These are phyloP conservation scores for Acer yangbiense DNA, from an alignment of 345 rosid genomes.

Conservation along the genomic window DNA sequence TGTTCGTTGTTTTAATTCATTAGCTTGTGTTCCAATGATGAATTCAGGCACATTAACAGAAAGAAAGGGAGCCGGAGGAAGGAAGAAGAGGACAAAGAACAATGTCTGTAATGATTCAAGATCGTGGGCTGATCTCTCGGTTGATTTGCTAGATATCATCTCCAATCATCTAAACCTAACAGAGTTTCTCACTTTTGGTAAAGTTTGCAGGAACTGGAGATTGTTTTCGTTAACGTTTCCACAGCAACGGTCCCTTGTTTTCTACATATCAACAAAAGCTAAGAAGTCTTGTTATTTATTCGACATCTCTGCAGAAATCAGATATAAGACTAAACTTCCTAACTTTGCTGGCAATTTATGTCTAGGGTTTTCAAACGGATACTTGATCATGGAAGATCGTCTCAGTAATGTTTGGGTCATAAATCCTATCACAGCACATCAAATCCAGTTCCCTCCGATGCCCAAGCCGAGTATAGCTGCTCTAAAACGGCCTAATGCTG, in stretches of 20 bases:
- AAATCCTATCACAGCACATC: constrained; percentile 11
- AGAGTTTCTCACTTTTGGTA: constrained; percentile 2
- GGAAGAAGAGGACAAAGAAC: background rate
- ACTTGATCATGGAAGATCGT: background rate
- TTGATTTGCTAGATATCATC: constrained; percentile 1
- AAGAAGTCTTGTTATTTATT: constrained; percentile 5
- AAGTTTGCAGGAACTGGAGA: constrained; percentile 2
- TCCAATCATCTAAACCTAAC: background rate
- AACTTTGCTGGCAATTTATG: background rate
- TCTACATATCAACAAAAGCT: background rate
- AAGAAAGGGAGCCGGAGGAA: background rate
- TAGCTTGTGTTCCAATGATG: too few species aligned
- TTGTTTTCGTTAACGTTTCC: background rate
- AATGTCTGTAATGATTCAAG: background rate
- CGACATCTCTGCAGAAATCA: background rate
- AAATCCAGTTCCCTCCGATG: background rate
- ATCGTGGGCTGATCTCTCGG: constrained; percentile 4
- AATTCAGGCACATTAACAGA: too few species aligned
- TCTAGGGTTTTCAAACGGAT: constrained; percentile 11
- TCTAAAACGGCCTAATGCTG: too few species aligned
- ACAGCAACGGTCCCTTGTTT: background rate
- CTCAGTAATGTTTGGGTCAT: background rate
- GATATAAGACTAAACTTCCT: background rate
- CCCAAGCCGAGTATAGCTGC: background rate
- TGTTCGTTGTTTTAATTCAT: too few species aligned